Conservation (phyloP, 257 asterid species). For the Solanum microdontum region DNA sequence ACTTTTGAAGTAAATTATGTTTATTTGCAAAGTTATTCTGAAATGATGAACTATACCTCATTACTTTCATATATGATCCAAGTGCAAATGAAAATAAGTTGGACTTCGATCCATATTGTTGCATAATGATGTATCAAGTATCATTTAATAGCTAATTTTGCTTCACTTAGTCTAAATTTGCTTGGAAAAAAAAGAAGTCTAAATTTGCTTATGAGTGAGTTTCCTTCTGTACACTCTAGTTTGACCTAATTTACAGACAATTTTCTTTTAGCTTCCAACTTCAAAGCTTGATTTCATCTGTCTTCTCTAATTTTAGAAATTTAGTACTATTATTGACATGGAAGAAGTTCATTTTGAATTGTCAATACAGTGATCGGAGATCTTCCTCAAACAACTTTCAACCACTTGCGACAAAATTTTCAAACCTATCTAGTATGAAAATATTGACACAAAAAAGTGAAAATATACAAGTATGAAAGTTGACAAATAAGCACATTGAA, state of each 20-base stretch:
- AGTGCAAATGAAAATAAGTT: not conserved
- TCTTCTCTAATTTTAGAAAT: not conserved
- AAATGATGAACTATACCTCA: not conserved
- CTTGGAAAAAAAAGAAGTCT: not conserved
- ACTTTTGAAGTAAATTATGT: not conserved
- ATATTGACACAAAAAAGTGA: not conserved
- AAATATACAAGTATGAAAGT: not conserved
- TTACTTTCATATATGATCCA: not conserved
- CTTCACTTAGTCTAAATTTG: not conserved
- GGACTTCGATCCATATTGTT: not conserved
- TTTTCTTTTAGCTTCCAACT: not conserved
- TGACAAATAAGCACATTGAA: not conserved
- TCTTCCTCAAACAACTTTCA: not conserved
- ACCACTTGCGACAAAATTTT: not conserved
- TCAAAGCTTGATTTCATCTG: not conserved
- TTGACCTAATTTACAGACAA: not conserved
- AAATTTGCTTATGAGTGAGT: not conserved
- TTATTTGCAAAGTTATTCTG: not conserved
- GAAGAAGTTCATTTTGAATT: not conserved
- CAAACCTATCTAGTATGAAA: not conserved
- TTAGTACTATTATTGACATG: not conserved
- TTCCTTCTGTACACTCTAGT: not conserved
- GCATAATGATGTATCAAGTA: not conserved
- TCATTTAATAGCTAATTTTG: not conserved
- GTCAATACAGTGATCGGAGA: not conserved